Percentiles rank a stretch among this genome's conserved stretches.
phyloP scores from a whole-genome alignment of 2,329 filamentous ascomycete species.

The Lasiodiplodia theobromae region DNA sequence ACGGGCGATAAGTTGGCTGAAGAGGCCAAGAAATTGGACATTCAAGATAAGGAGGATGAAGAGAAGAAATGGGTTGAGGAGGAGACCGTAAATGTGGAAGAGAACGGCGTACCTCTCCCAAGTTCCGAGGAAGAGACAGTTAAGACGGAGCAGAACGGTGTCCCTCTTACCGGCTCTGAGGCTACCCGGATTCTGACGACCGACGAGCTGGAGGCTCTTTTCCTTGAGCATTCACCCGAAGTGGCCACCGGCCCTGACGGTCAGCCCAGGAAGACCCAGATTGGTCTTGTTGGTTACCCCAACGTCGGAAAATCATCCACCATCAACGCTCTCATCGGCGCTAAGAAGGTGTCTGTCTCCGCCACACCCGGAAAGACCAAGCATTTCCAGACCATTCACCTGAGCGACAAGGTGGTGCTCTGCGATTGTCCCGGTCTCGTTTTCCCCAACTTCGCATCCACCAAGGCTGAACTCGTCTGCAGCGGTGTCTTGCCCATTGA shows the following conservation, averaged over 20 bases:
- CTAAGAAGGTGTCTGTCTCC: slow-evolving; percentile 98
- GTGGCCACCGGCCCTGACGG: slow-evolving; percentile 58
- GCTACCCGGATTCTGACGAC: slow-evolving; percentile 82
- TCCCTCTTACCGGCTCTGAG: slow-evolving; percentile 49
- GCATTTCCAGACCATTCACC: slow-evolving; percentile 97
- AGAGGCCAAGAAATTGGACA: slow-evolving; percentile 53
- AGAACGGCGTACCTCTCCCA: slow-evolving; percentile 44
- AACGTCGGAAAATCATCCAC: slow-evolving; percentile 99
- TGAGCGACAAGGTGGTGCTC: slow-evolving; percentile 86
- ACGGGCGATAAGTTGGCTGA: slow-evolving; percentile 58
- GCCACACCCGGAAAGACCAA: slow-evolving; percentile 98
- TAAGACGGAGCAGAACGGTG: slow-evolving; percentile 42
- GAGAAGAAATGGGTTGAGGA: slow-evolving; percentile 51
- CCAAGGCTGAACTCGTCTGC: slow-evolving; percentile 94
- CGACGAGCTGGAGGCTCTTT: slow-evolving; percentile 88
- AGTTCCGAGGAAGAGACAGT: slow-evolving; percentile 49
- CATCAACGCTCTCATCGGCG: slow-evolving; percentile 97
- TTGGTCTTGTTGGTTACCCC: slow-evolving; percentile 95
- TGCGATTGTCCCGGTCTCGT: slow-evolving; percentile 99
- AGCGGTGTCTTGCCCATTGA: slow-evolving; percentile 96
- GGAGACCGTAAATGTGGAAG: slow-evolving; percentile 44
- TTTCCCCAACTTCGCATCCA: slow-evolving; percentile 96
- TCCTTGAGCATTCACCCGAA: slow-evolving; percentile 75
- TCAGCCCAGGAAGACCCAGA: slow-evolving; percentile 72
- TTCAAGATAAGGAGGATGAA: slow-evolving; percentile 53